These are phyloP conservation scores for Salix suchowensis DNA, from an alignment of 345 rosid species.

Conservation along the genomic window DNA sequence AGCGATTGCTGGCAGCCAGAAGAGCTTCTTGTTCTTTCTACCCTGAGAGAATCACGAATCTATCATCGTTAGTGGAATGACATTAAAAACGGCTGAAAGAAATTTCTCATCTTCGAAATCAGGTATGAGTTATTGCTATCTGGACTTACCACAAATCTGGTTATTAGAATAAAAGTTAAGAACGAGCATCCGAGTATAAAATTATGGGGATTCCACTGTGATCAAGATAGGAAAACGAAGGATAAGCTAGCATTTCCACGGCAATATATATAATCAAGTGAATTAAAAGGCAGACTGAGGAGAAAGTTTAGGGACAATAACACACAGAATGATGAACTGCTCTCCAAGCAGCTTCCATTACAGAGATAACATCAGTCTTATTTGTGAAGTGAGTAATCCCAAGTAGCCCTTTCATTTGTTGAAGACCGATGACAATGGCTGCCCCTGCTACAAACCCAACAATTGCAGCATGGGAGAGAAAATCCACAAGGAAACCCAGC, in stretches of 20 bases:
- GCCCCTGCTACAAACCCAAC: slow-evolving; percentile 98
- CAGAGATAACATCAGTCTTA: slow-evolving; percentile 76
- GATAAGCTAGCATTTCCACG: neutral
- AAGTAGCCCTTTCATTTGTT: slow-evolving; percentile 81
- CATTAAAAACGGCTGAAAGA: neutral
- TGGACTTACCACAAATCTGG: slow-evolving; percentile 60
- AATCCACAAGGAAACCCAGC: slow-evolving; percentile 86
- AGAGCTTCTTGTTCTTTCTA: slow-evolving; percentile 60
- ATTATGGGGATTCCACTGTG: slow-evolving; percentile 60
- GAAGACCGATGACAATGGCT: slow-evolving; percentile 86
- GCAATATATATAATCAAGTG: neutral
- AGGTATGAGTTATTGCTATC: neutral
- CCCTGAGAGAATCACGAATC: slow-evolving; percentile 37
- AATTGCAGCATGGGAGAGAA: slow-evolving; percentile 77
- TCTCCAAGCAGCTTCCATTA: slow-evolving; percentile 55
- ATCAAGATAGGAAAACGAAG: neutral
- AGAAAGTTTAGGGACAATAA: neutral
- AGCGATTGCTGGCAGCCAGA: slow-evolving; percentile 87
- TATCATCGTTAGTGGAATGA: neutral
- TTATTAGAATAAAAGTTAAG: slow-evolving; percentile 52
- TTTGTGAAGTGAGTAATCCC: slow-evolving; percentile 69
- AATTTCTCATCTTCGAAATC: neutral
- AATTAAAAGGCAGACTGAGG: neutral
- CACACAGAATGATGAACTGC: slow-evolving; percentile 65
- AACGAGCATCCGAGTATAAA: slow-evolving; percentile 58